Evolutionary conservation across 495 filamentous ascomycete genomes (phyloP).

Genomic region (Trichoderma virens): DNA sequence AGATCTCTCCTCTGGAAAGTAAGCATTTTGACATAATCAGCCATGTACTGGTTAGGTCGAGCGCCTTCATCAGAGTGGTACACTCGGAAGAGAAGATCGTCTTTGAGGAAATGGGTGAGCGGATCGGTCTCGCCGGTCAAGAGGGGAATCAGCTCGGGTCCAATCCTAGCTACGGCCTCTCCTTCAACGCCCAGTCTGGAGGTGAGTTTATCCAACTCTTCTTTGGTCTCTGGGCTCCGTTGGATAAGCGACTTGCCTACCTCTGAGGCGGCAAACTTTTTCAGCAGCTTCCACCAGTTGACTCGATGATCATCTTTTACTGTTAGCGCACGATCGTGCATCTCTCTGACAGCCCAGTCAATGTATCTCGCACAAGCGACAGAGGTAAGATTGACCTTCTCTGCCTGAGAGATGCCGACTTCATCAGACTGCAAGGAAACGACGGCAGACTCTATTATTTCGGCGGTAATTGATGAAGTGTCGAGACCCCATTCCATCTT

Average conservation of each 20-base stretch:
- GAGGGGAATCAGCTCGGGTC: conserved; percentile 5
- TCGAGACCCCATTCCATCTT: neutral
- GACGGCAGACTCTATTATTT: conserved; percentile 4
- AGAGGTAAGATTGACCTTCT: neutral
- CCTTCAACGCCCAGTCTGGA: conserved; percentile 12
- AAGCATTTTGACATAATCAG: conserved; percentile 14
- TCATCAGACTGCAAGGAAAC: conserved; percentile 5
- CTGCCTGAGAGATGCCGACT: neutral
- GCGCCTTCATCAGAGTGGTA: conserved; percentile 10
- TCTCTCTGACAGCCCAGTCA: conserved; percentile 36
- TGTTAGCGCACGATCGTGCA: conserved; percentile 55
- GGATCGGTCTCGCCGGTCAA: conserved; percentile 13
- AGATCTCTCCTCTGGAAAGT: conserved; percentile 26
- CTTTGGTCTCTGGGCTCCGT: neutral
- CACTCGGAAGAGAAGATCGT: conserved; percentile 12
- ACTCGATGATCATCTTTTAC: conserved; percentile 9
- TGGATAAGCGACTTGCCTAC: conserved; percentile 1
- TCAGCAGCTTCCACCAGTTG: conserved; percentile 1
- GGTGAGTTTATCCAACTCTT: conserved; percentile 1
- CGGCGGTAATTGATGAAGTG: conserved; percentile 5
- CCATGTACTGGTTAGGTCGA: conserved; percentile 15
- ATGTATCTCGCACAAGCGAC: conserved; percentile 10
- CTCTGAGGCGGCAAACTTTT: neutral
- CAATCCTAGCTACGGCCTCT: conserved; percentile 11
- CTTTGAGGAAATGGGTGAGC: conserved; percentile 13